phyloP scores from a whole-genome alignment of 192 early-diverging fungal species.

The Coemansia guatemalensis region DNA sequence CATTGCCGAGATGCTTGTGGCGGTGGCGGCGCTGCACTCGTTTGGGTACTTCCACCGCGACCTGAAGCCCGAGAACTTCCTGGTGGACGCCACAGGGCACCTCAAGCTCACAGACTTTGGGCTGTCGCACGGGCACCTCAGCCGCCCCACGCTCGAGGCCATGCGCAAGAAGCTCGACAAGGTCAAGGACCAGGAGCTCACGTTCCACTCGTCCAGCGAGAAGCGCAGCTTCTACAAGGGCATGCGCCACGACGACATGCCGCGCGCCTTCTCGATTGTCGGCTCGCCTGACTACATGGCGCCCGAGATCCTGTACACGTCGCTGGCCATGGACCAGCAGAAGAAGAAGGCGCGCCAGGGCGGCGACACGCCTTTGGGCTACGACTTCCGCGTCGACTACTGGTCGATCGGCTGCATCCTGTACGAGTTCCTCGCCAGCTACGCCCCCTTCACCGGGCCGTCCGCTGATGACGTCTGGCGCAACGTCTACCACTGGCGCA shows the following conservation, averaged over 20 bases:
- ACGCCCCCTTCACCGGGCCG: slow-evolving; percentile 70
- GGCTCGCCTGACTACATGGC: slow-evolving; percentile 96
- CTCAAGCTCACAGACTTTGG: slow-evolving; percentile 91
- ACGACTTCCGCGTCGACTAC: slow-evolving; percentile 71
- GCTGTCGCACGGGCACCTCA: slow-evolving; percentile 79
- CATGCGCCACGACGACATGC: slow-evolving; percentile 57
- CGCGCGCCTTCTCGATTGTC: slow-evolving; percentile 77
- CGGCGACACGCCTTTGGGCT: slow-evolving; percentile 65
- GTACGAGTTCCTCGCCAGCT: slow-evolving; percentile 74
- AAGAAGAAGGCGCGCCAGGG: slow-evolving; percentile 60
- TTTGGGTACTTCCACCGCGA: slow-evolving; percentile 92
- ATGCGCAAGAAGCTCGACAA: slow-evolving; percentile 52
- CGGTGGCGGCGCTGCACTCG: slow-evolving; percentile 77
- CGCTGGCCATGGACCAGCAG: slow-evolving; percentile 48
- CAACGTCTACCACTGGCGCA: slow-evolving; percentile 82
- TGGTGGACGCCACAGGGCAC: slow-evolving; percentile 72
- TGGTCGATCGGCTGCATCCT: slow-evolving; percentile 78
- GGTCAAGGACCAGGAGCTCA: slow-evolving; percentile 56
- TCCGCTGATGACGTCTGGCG: slow-evolving; percentile 76
- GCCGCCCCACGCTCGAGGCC: slow-evolving; percentile 42
- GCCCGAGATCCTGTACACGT: slow-evolving; percentile 73
- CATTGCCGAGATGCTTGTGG: slow-evolving; percentile 81
- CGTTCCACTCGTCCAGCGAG: slow-evolving; percentile 50
- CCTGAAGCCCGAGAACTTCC: slow-evolving; percentile 87
- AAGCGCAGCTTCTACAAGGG: slow-evolving; percentile 48